These are phyloP conservation scores for Diaporthe humulicola DNA, from an alignment of 2,329 filamentous ascomycete species.

Conservation along the genomic window DNA sequence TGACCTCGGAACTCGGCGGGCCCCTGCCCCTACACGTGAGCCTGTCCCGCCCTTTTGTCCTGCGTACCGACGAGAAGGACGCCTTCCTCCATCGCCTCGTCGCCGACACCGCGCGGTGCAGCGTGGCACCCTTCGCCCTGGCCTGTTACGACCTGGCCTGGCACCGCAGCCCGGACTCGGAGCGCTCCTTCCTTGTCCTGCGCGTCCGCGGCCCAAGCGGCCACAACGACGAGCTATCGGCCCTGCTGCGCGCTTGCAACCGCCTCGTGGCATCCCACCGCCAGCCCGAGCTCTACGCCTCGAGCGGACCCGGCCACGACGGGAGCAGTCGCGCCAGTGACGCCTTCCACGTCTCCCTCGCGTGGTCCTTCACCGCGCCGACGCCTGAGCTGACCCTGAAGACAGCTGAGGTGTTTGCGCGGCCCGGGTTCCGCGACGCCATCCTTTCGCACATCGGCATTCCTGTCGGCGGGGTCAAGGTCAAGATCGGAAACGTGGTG, in stretches of 20 bases:
- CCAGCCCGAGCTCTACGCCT: slow-evolving; percentile 79
- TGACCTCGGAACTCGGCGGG: slow-evolving; percentile 82
- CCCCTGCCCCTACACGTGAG: slow-evolving; percentile 90
- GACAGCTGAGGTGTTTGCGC: slow-evolving; percentile 51
- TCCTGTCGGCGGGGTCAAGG: slow-evolving; percentile 73
- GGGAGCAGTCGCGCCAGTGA: slow-evolving; percentile 42
- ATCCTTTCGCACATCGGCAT: slow-evolving; percentile 60
- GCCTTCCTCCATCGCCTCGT: slow-evolving; percentile 72
- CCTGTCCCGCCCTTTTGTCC: slow-evolving; percentile 83
- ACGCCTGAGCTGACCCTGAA: slow-evolving; percentile 55
- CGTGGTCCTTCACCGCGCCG: slow-evolving; percentile 78
- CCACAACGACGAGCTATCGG: slow-evolving; percentile 67
- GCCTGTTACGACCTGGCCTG: slow-evolving; percentile 56
- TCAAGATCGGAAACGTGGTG: slow-evolving; percentile 81
- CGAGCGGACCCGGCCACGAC: slow-evolving; percentile 27
- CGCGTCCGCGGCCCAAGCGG: slow-evolving; percentile 62
- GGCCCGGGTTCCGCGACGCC: slow-evolving; percentile 42
- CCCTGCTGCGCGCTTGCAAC: slow-evolving; percentile 78
- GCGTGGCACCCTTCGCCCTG: slow-evolving; percentile 49
- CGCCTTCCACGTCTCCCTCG: slow-evolving; percentile 90
- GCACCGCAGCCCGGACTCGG: slow-evolving; percentile 67
- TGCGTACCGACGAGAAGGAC: slow-evolving; percentile 80
- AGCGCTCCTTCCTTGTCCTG: slow-evolving; percentile 89
- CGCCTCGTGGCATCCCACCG: slow-evolving; percentile 67
- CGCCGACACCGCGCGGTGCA: slow-evolving; percentile 51